Conservation (phyloP, 768 basidiomycete species). For the Lactifluus subvellereus region DNA sequence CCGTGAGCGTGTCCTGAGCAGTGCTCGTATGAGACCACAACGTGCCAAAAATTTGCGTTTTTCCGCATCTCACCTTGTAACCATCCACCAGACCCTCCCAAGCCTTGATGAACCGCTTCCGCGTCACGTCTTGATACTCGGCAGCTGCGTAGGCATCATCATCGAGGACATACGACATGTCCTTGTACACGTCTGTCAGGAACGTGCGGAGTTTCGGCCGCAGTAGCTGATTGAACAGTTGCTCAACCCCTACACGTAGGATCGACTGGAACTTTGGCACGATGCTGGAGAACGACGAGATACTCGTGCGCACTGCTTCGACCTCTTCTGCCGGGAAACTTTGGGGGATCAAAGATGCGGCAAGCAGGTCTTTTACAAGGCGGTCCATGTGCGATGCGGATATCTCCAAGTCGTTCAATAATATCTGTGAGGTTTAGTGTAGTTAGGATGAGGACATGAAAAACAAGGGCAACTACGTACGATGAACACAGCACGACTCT, state of each 20-base stretch:
- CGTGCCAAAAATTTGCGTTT: no score
- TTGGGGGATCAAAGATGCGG: slow-evolving; percentile 52
- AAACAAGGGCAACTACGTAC: slow-evolving; percentile 43
- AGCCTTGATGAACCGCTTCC: slow-evolving; percentile 82
- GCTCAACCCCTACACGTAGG: slow-evolving; percentile 84
- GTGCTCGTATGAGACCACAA: background rate
- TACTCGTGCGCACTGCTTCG: slow-evolving; percentile 39
- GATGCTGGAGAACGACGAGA: slow-evolving; percentile 49
- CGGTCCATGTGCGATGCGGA: slow-evolving; percentile 87
- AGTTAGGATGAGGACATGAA: background rate
- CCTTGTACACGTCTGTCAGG: slow-evolving; percentile 84
- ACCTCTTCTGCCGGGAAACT: slow-evolving; percentile 62
- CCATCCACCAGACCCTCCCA: slow-evolving; percentile 87
- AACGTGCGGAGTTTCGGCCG: slow-evolving; percentile 82
- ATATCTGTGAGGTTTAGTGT: slow-evolving; percentile 46
- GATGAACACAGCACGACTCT: slow-evolving; percentile 74
- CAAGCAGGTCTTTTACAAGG: slow-evolving; percentile 59
- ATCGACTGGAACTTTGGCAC: slow-evolving; percentile 63
- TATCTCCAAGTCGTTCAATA: slow-evolving; percentile 91
- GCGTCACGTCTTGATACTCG: slow-evolving; percentile 79
- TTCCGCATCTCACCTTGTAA: slow-evolving; percentile 57
- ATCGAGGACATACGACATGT: slow-evolving; percentile 81
- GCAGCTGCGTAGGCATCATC: slow-evolving; percentile 80
- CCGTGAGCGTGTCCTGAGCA: slow-evolving; percentile 75
- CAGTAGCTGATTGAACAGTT: slow-evolving; percentile 91